A percentile compares a stretch with the other conserved stretches of the same genome.
These are phyloP conservation scores for Penicillium manginii DNA, from an alignment of 495 filamentous ascomycete genomes.

Conservation along the genomic window DNA sequence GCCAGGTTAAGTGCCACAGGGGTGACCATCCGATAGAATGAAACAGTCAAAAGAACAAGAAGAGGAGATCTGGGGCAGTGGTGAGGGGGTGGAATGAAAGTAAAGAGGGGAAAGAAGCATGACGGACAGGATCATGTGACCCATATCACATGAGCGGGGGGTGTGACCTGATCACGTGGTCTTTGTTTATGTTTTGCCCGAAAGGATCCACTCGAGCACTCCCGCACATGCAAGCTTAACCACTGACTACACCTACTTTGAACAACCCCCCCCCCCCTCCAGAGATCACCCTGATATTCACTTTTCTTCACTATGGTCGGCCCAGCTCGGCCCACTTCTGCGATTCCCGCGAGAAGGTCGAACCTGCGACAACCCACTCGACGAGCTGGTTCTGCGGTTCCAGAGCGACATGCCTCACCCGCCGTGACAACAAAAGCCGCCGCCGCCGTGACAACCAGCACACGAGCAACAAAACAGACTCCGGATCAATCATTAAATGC, in stretches of 20 bases:
- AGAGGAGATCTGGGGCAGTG: background rate
- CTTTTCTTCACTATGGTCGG: slow-evolving; percentile 51
- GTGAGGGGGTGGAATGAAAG: background rate
- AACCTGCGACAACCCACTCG: slow-evolving; percentile 59
- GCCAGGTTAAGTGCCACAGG: background rate
- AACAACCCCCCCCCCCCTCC: background rate
- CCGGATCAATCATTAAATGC: slow-evolving; percentile 38
- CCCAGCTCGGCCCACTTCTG: slow-evolving; percentile 55
- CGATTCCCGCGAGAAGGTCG: slow-evolving; percentile 54
- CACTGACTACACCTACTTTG: background rate
- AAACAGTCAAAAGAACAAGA: background rate
- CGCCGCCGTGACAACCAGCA: slow-evolving; percentile 46
- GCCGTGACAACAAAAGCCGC: slow-evolving; percentile 57
- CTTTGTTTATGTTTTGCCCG: slow-evolving; percentile 52
- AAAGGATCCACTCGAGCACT: slow-evolving; percentile 27
- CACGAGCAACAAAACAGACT: slow-evolving; percentile 44
- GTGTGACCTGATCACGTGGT: slow-evolving; percentile 35
- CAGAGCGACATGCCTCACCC: slow-evolving; percentile 62
- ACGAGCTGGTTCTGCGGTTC: slow-evolving; percentile 34
- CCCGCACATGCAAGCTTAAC: slow-evolving; percentile 2
- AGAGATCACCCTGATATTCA: slow-evolving; percentile 2
- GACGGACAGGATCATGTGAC: slow-evolving; percentile 42
- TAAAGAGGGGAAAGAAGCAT: slow-evolving; percentile 19
- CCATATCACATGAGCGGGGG: slow-evolving; percentile 15
- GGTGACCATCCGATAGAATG: background rate